Base-by-base conservation (phyloP, 2,329 filamentous ascomycete genomes). In the Pyrenophora seminiperda region DNA sequence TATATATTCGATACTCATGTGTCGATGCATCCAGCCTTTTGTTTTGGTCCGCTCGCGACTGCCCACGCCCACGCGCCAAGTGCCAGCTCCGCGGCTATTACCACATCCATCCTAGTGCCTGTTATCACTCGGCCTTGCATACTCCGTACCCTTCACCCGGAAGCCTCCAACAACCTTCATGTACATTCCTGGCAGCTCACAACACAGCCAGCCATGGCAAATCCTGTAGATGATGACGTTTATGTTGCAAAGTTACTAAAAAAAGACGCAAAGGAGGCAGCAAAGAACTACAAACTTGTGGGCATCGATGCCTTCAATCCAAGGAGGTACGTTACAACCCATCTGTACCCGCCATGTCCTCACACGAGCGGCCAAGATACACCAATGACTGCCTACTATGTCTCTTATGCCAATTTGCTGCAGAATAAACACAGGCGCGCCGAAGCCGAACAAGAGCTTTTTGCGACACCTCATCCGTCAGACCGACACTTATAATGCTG, bases 371-470 rank as follows among this genome's bases (percentile, higher is more conserved):
- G 14, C 37, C 27, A 46, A 47, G 52, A 47, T 53, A 52, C 47
- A 50, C 19, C 33, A 41, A 19, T 43, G 37, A 33, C 40, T 41
- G 27, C 22, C 17, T 5, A 31, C 7, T 20, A 32, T 7, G 17
- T 17, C 22, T 6, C 44, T 19, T 7, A 14, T 29, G 36, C 48
- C 54, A 14, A 58, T 10, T 31, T 9, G 3, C 2, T 3, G 17
- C 11, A 73, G 91, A 84, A 65, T 83, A 86, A 49, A 82, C 37
- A 82, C 83, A 60, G 83, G 86, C 43, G 83, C 81, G 56, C 90
- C 90, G 1, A 97, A 93, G 70, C 92, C 93, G 3, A 97, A 99
- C 66, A 97, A 90, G 0, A 83, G 89, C 27, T 97, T 97, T 69
- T 77, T 99, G 33, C 86, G 86, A 50, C 88, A 94, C 65, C 89